Evolutionary conservation across 2,329 filamentous ascomycete genomes (phyloP).

Genomic region (Cucurbitaria berberidis): DNA sequence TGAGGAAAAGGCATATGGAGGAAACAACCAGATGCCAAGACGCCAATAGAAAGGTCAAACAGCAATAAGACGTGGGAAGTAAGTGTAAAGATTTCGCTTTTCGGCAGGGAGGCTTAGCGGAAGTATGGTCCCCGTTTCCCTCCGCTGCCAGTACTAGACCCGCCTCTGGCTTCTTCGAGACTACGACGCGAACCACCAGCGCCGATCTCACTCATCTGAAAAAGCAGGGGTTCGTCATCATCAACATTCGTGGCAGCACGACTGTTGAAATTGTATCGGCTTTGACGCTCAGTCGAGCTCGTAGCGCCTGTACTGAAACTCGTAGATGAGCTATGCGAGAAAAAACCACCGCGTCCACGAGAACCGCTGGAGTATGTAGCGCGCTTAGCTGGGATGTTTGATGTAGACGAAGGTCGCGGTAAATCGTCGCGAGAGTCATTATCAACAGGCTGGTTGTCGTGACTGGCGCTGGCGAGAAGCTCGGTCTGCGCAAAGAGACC

Average conservation of each 20-base stretch:
- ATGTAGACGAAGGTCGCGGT: slow-evolving; percentile 35
- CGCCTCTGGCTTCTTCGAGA: slow-evolving; percentile 45
- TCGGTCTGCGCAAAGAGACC: slow-evolving; percentile 60
- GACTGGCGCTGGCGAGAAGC: slow-evolving; percentile 35
- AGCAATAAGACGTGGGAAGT: neutral
- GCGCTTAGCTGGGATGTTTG: slow-evolving; percentile 38
- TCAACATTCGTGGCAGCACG: slow-evolving; percentile 50
- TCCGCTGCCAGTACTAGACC: slow-evolving; percentile 32
- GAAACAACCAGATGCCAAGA: neutral
- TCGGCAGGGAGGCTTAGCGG: slow-evolving; percentile 1
- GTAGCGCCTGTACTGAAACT: slow-evolving; percentile 41
- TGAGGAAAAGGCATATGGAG: neutral
- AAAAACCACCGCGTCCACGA: slow-evolving; percentile 39
- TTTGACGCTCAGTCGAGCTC: slow-evolving; percentile 44
- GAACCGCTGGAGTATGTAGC: slow-evolving; percentile 28
- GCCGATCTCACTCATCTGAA: slow-evolving; percentile 75
- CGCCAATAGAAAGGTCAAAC: neutral
- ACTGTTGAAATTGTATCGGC: slow-evolving; percentile 54
- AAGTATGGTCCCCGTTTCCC: slow-evolving; percentile 35
- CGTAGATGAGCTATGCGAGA: slow-evolving; percentile 40
- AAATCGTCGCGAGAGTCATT: slow-evolving; percentile 36
- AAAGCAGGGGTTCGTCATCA: slow-evolving; percentile 73
- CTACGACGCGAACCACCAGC: slow-evolving; percentile 44
- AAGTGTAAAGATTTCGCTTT: neutral
- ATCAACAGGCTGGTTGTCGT: slow-evolving; percentile 25